Evolutionary conservation across 306 rosid genomes (phyloP), one percentile per base, ranked within the genome.

Genomic region (Spatholobus suberectus): DNA sequence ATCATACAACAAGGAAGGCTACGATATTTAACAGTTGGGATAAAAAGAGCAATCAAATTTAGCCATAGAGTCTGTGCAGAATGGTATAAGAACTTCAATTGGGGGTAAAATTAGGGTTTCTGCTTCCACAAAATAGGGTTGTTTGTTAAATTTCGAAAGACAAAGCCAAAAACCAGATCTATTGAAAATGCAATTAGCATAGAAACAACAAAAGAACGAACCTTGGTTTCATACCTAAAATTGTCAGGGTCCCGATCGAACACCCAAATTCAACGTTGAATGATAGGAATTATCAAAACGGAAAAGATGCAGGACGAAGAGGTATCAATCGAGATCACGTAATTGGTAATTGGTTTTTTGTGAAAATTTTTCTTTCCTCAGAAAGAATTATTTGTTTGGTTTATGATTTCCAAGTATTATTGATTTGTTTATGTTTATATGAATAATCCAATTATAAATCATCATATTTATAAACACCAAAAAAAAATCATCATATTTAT

Each of bases 31-130:
- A 59, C 12, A 58, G 26, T 44, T 46, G 83, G 35, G 72, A 71
- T 47, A 6, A 67, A 20, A 49, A 54, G 61, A 40, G 59, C 0
- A 44, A 69, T 27, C 68, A 58, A 20, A 44, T 69, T 58, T 34
- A 23, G n/a, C 1, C 21, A 70, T 34, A 46, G 23, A 61, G 24
- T 54, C 11, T 32, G 65, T 26, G 7, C 29, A 46, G 10, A 61
- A 23, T 69, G 46, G 35, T 10, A 40, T 43, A 43, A 34, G 8
- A 29, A 26, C 8, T 58, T 57, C 44, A 46, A n/a, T 77, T 59
- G 49, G 75, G 67, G 27, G 11, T 40, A 52, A 21, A 59, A 74
- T 66, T 84, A 66, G 87, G 87, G 78, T 74, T 84, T 78, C n/a
- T n/a, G n/a, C n/a, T n/a, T n/a, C n/a, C 34, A 29, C 21, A 37